A percentile compares a stretch with the other conserved stretches of the same genome.
Conservation (phyloP, 1,139 yeast genomes). For the Sugiyamaella japonica region DNA sequence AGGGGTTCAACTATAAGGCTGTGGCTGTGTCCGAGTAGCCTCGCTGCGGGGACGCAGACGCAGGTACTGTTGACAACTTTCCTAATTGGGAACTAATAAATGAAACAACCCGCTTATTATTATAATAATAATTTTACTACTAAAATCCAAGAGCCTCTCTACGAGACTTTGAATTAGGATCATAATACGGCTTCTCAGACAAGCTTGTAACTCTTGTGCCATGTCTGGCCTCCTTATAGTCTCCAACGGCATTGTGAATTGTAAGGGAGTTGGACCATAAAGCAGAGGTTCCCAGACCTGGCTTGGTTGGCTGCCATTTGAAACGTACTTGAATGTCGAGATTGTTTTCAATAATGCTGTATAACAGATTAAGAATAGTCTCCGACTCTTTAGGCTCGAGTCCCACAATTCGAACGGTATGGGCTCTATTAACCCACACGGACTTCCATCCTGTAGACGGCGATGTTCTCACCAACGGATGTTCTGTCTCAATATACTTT, state of each 20-base stretch:
- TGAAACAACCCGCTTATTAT: too few relatives aligned
- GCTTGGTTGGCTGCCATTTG: slow-evolving; percentile 52
- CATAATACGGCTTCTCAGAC: slow-evolving; percentile 57
- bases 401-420: slow-evolving; percentile 49
- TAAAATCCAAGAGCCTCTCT: slow-evolving; percentile 47
- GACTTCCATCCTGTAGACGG: slow-evolving; percentile 60
- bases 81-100: too few relatives aligned
- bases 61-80: too few relatives aligned
- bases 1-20: too few relatives aligned
- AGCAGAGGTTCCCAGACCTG: slow-evolving; percentile 56
- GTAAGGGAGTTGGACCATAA: slow-evolving; percentile 59
- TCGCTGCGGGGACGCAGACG: too few relatives aligned
- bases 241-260: slow-evolving; percentile 52
- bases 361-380: slow-evolving; percentile 45
- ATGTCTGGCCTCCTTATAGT: slow-evolving; percentile 48
- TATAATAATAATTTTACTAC: too few relatives aligned
- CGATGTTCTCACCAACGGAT: slow-evolving; percentile 52
- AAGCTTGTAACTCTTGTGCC: slow-evolving; percentile 61
- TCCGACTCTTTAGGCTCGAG: slow-evolving; percentile 47
- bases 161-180: slow-evolving; percentile 53
- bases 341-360: slow-evolving; percentile 46
- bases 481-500: slow-evolving; percentile 46
- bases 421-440: slow-evolving; percentile 48
- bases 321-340: slow-evolving; percentile 56
- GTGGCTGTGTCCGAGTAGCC: too few relatives aligned